Evolutionary conservation across 768 basidiomycete species (phyloP).

Genomic region (Hemileccinum impolitum): DNA sequence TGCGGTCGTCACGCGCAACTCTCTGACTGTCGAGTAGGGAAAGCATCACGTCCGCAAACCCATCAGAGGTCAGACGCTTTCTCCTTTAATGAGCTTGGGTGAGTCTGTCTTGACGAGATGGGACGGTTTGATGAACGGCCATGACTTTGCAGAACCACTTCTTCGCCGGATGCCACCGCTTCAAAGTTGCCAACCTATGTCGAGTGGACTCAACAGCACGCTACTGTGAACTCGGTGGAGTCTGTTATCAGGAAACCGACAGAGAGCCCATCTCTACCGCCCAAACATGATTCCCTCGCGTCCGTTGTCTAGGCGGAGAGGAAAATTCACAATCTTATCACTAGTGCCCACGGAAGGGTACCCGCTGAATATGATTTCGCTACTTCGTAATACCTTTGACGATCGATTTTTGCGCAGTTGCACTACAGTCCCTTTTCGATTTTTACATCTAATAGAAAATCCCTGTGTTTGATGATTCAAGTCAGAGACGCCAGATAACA

Average conservation of each 20-base stretch:
- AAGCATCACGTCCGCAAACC: slow-evolving; percentile 6
- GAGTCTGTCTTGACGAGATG: not conserved
- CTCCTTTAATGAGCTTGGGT: slow-evolving; percentile 21
- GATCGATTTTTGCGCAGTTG: not conserved
- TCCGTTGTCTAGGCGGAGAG: slow-evolving; percentile 10
- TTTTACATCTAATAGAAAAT: slow-evolving; percentile 2
- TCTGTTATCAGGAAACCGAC: slow-evolving; percentile 4
- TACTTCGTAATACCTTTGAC: not conserved
- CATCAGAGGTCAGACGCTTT: slow-evolving; percentile 9
- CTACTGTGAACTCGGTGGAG: slow-evolving; percentile 2
- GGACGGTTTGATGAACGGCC: not conserved
- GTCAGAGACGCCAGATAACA: not conserved
- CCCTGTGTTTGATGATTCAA: not conserved
- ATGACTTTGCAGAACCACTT: slow-evolving; percentile 6
- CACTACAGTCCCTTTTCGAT: slow-evolving; percentile 14
- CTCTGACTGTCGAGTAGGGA: slow-evolving; percentile 13
- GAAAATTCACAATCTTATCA: not conserved
- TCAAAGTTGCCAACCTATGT: slow-evolving; percentile 20
- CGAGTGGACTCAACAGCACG: slow-evolving; percentile 5
- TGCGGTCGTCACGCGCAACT: not conserved
- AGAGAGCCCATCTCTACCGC: slow-evolving; percentile 1
- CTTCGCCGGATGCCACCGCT: slow-evolving; percentile 5
- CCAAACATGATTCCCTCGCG: not conserved
- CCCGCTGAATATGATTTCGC: too few species aligned
- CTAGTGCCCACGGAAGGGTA: too few species aligned